Conservation (phyloP, 495 filamentous ascomycete species). For the Cetradonia linearis region DNA sequence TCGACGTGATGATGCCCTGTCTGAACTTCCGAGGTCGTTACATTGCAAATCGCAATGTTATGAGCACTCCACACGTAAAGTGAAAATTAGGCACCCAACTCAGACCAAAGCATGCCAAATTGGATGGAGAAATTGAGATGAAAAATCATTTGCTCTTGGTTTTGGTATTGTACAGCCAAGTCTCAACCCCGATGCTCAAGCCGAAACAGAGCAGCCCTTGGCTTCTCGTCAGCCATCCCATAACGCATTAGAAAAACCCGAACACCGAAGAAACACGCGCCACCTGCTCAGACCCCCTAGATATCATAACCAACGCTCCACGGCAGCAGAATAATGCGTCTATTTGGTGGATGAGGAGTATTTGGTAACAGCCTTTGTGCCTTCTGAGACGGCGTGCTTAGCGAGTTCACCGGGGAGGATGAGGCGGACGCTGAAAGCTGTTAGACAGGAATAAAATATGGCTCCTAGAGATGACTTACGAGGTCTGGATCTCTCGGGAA, state of each 20-base stretch:
- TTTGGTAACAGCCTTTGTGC: slow-evolving; percentile 99
- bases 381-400: slow-evolving; percentile 98
- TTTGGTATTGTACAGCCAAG: slow-evolving; percentile 27
- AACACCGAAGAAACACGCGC: slow-evolving; percentile 55
- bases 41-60: no score
- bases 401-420: slow-evolving; percentile 97
- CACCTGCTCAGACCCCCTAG: slow-evolving; percentile 31
- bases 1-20: no score
- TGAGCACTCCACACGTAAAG: no score
- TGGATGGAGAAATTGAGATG: background rate
- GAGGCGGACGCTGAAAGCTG: slow-evolving; percentile 58
- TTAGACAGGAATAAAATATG: slow-evolving; percentile 15
- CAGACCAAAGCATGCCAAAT: background rate
- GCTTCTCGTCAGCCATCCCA: slow-evolving; percentile 73
- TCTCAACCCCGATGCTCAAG: slow-evolving; percentile 17
- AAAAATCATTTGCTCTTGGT: slow-evolving; percentile 20
- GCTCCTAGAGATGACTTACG: slow-evolving; percentile 40
- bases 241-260: slow-evolving; percentile 76
- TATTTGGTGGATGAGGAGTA: slow-evolving; percentile 99
- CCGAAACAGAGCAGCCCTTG: slow-evolving; percentile 51
- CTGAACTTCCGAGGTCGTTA: background rate
- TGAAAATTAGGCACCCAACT: background rate
- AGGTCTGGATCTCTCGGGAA: slow-evolving; percentile 98
- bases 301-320: slow-evolving; percentile 49
- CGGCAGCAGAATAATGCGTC: slow-evolving; percentile 41